Percentiles rank a stretch among this genome's conserved stretches.
These are phyloP conservation scores for Tylopilus rubrobrunneus DNA, from an alignment of 768 basidiomycete genomes.

Conservation along the genomic window DNA sequence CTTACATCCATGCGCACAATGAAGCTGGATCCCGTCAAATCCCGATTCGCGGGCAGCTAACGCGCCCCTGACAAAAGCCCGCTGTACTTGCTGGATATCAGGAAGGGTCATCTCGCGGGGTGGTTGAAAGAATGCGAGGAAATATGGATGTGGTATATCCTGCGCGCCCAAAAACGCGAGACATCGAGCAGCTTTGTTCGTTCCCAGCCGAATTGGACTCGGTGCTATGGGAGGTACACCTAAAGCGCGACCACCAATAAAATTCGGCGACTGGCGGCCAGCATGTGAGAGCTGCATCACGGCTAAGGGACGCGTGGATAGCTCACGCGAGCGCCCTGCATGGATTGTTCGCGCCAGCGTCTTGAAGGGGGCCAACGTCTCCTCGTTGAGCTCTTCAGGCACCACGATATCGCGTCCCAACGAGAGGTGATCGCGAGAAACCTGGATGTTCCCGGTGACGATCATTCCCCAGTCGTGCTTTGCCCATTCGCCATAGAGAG, in stretches of 20 bases:
- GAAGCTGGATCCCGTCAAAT: conserved; percentile 85
- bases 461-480: conserved; percentile 82
- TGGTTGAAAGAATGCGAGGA: conserved; percentile 54
- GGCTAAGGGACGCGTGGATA: conserved; percentile 36
- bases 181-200: conserved; percentile 12
- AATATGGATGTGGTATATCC: conserved; percentile 19
- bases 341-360: conserved; percentile 51
- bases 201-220: conserved; percentile 53
- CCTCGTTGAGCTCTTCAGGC: conserved; percentile 41
- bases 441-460: conserved; percentile 81
- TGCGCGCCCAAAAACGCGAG: neutral
- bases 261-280: conserved; percentile 77
- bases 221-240: conserved; percentile 67
- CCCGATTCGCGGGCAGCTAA: conserved; percentile 59
- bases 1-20: conserved; percentile 84
- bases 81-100: conserved; percentile 62
- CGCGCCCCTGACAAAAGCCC: conserved; percentile 66
- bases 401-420: conserved; percentile 72
- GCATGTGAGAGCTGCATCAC: conserved; percentile 83
- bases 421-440: conserved; percentile 56
- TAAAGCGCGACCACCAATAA: conserved; percentile 63
- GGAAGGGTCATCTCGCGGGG: conserved; percentile 54
- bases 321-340: conserved; percentile 18
- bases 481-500: conserved; percentile 75
- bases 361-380: conserved; percentile 47